Conservation (phyloP, 1,284 basidiomycete genomes). For the Melanopsichium pennsylvanicum region DNA sequence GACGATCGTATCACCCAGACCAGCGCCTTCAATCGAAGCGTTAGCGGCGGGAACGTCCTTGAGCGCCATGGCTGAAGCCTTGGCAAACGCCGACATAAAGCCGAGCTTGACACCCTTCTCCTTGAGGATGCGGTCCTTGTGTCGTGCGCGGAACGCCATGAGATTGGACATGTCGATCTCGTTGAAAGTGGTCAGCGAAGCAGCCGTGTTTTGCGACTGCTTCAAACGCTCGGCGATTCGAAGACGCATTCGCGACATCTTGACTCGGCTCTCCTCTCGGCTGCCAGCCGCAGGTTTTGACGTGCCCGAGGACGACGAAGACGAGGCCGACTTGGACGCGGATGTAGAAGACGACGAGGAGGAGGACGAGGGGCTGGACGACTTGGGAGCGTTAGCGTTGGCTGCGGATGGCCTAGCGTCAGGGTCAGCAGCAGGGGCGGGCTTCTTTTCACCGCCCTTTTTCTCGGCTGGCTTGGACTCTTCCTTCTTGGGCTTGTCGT, state of each 20-base stretch:
- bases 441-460: constrained; percentile 66
- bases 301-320: constrained; percentile 3
- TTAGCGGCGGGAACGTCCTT: constrained; percentile 94
- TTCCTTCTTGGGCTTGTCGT: constrained; percentile 63
- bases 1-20: constrained; percentile 83
- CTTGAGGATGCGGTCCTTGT: constrained; percentile 93
- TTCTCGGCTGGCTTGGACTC: constrained; percentile 61
- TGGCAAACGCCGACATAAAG: constrained; percentile 97
- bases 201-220: constrained; percentile 96
- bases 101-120: constrained; percentile 95
- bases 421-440: constrained; percentile 27
- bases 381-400: constrained; percentile 14
- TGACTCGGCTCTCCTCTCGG: constrained; percentile 84
- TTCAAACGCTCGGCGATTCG: constrained; percentile 97
- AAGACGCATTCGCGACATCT: constrained; percentile 77
- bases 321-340: constrained; percentile 15
- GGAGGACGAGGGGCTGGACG: constrained; percentile 24
- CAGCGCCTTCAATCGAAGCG: constrained; percentile 81
- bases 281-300: constrained; percentile 58
- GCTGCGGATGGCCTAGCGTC: constrained; percentile 25
- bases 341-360: constrained; percentile 19
- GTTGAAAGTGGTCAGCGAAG: constrained; percentile 97
- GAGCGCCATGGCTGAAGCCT: constrained; percentile 83
- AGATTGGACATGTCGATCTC: constrained; percentile 98
- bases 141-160: constrained; percentile 90